Evolutionary conservation across 495 filamentous ascomycete species (phyloP).

Genomic region (Aspergillus campestris): DNA sequence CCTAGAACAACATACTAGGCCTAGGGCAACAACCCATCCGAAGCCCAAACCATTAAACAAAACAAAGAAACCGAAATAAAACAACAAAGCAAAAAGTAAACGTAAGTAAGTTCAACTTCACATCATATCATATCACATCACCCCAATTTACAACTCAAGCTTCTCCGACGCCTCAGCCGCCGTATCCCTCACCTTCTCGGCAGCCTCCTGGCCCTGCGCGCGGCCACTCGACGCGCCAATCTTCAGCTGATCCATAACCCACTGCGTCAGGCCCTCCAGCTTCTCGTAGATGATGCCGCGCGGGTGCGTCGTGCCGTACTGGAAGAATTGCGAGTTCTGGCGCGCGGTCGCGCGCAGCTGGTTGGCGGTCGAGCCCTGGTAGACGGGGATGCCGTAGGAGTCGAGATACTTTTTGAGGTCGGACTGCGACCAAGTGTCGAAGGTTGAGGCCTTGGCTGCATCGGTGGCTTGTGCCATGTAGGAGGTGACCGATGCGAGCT

Average conservation of each 20-base stretch:
- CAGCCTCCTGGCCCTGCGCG: constrained; percentile 46
- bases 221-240: constrained; percentile 57
- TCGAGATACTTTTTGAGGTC: constrained; percentile 79
- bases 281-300: constrained; percentile 57
- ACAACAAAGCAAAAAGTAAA: neutral
- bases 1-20: no score
- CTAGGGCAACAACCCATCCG: no score
- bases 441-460: constrained; percentile 57
- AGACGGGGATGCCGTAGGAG: constrained; percentile 66
- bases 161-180: constrained; percentile 19
- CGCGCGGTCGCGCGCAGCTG: constrained; percentile 59
- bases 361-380: constrained; percentile 60
- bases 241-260: constrained; percentile 52
- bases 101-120: neutral
- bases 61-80: no score
- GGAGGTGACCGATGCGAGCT: constrained; percentile 67
- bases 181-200: constrained; percentile 35
- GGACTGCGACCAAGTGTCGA: constrained; percentile 73
- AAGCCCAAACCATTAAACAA: no score
- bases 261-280: constrained; percentile 50
- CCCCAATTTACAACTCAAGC: constrained; percentile 23
- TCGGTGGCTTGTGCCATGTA: constrained; percentile 62
- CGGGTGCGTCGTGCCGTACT: constrained; percentile 63
- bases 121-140: no score
- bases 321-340: constrained; percentile 66